Base-by-base conservation (phyloP, 2,329 filamentous ascomycete genomes). In the Didymella exigua region DNA sequence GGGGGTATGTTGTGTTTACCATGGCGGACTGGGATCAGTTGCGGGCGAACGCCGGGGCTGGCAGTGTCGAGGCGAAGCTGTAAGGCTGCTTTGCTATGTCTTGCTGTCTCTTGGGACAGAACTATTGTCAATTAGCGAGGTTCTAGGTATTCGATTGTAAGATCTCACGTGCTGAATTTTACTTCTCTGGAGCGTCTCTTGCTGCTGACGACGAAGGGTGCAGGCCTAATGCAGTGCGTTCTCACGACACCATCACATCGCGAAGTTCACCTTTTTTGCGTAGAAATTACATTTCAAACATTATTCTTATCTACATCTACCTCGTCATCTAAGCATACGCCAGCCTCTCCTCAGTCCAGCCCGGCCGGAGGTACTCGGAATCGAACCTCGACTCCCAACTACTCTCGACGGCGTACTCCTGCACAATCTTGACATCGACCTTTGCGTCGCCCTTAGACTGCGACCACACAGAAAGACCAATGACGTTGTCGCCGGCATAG, bases 381-480 rank as follows among this genome's bases (percentile, higher is more conserved):
- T 83, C 77, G 56, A 85, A 82, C 7, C 67, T 72, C 46, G 82
- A 78, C 58, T 81, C 77, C 61, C 84, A 83, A 29, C 81, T 81
- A 33, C 79, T 84, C 16, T 79, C 76, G 26, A 83, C 76, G 9
- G 81, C 79, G 61, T 84, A 85, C 51, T 84, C 77, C n/a, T 82
- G 72, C 47, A 77, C 75, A 79, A 82, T 81, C 33, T 79, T 77
- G 4, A 86, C 67, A 13, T 75, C 75, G 7, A 85, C 63, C 59
- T 77, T 76, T 0, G 78, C 83, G 0, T 82, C 83, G 10, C 79
- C 77, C 5, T 79, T 78, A 2, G 74, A 78, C 73, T 86, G 83
- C 8, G 83, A 82, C 86, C 86, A 88, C 0, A 88, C 73, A 14
- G 81, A 84, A 11, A 87, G 67, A 0, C 76, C 80, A 47, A 88